These are phyloP conservation scores for Kwoniella shivajii DNA, from an alignment of 1,284 basidiomycete species.

Conservation along the genomic window DNA sequence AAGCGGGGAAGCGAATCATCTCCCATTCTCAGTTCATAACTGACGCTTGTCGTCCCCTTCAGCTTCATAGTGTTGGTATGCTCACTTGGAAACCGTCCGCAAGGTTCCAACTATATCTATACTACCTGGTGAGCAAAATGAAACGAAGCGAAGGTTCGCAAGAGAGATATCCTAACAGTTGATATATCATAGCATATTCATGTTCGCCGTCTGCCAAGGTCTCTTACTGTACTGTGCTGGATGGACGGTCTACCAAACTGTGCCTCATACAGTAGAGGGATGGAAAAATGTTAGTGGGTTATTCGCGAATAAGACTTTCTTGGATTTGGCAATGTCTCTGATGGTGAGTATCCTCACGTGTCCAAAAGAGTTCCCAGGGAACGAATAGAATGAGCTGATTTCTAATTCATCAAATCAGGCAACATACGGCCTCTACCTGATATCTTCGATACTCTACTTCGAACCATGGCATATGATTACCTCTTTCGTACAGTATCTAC, in stretches of 20 bases:
- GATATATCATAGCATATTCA: conserved; percentile 57
- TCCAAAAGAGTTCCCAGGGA: neutral
- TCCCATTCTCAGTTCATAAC: conserved; percentile 5
- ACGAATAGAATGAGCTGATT: neutral
- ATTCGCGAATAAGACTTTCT: conserved; percentile 69
- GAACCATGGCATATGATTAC: conserved; percentile 96
- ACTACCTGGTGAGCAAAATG: conserved; percentile 71
- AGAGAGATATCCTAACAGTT: neutral
- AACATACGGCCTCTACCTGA: conserved; percentile 86
- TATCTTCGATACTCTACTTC: conserved; percentile 80
- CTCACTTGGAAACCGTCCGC: conserved; percentile 75
- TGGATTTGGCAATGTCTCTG: conserved; percentile 64
- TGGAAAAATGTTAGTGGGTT: conserved; percentile 69
- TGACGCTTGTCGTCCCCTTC: neutral
- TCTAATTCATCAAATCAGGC: conserved; percentile 54
- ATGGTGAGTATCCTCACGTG: conserved; percentile 43
- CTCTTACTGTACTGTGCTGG: conserved; percentile 75
- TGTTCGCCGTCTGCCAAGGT: conserved; percentile 49
- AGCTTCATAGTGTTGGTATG: conserved; percentile 41
- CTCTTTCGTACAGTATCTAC: conserved; percentile 62
- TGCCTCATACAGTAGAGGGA: conserved; percentile 69
- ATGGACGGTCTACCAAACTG: conserved; percentile 80
- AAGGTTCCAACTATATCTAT: conserved; percentile 84
- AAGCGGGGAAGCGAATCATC: neutral
- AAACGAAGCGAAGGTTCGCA: conserved; percentile 64